Evolutionary conservation across 129 eudicot genomes (phyloP), one percentile per base, ranked within the genome.

Genomic region (Flaveria bidentis): DNA sequence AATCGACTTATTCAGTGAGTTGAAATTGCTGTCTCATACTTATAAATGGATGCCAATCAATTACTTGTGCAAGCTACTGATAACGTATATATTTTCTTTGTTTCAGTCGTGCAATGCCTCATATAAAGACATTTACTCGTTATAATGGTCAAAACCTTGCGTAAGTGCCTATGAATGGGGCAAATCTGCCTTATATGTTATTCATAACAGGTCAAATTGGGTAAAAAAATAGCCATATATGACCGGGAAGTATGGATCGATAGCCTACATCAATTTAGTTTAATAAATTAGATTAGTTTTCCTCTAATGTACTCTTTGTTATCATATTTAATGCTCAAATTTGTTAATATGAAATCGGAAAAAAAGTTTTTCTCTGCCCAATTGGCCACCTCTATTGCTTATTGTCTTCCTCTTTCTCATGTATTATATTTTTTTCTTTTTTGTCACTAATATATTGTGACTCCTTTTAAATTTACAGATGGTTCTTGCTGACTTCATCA

Each of bases 41-140:
- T 64, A 12, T 39, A 65, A 52, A 64, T 64, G 30, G 12, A 63
- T 50, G 5, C 46, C 33, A 64, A 20, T 18, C 65, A 49, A 22
- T 70, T 39, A 46, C 56, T 55, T 71, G 28, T 74, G 22, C 22
- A 42, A 72, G 79, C 25, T 71, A 41, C 83, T 82, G 17, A 86
- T 36, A 4, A 36, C 36, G 2, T 22, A 41, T 23, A 16, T 39
- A 16, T 66, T 58, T 81, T 52, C 56, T 67, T 10, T 78, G 39
- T 84, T 83, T 25, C 95, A 95, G 99, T 73, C 92, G 88, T 28
- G 97, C 97, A 67, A 95, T 95, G 92, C 97, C 99, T 77, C 99
- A 91, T 78, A 95, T 95, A 79, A 95, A 95, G 94, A 91, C 97
- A 22, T 95, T 91, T 81, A 82, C 91, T 16, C 97, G 99, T 65